phyloP scores from a whole-genome alignment of 371 early-diverging fungal species.

The Mucor lusitanicus region DNA sequence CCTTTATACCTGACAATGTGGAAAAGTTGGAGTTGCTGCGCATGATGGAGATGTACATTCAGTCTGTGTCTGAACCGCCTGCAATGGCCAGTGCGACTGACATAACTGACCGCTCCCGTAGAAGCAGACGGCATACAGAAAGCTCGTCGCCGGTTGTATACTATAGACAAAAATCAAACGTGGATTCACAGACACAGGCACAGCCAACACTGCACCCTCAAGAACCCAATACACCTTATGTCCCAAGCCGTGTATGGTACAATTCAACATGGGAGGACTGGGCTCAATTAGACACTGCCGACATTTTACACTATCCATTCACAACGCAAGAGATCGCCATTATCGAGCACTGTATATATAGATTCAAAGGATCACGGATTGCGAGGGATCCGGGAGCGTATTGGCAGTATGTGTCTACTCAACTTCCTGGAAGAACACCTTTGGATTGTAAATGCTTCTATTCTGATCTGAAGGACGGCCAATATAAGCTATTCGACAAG shows the following conservation, averaged over 20 bases:
- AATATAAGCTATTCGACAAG: background rate
- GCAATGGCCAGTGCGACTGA: background rate
- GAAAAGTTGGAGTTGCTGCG: background rate
- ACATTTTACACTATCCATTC: constrained; percentile 43
- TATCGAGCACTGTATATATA: background rate
- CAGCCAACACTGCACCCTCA: background rate
- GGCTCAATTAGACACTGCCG: constrained; percentile 37
- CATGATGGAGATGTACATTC: constrained; percentile 15
- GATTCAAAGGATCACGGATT: background rate
- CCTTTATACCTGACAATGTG: constrained; percentile 7
- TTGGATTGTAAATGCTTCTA: constrained; percentile 35
- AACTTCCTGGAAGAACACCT: constrained; percentile 31
- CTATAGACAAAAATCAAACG: background rate
- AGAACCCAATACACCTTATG: constrained; percentile 24
- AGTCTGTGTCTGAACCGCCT: background rate
- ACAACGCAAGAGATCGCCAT: background rate
- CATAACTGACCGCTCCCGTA: constrained; percentile 1
- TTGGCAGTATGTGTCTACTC: constrained; percentile 26
- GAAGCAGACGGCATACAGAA: background rate
- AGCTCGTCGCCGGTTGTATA: background rate
- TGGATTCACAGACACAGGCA: background rate
- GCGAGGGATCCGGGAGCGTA: background rate
- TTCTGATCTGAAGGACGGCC: constrained; percentile 12
- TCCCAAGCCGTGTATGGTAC: constrained; percentile 34
- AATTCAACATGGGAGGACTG: constrained; percentile 50